Conservation (phyloP, 2,329 filamentous ascomycete species). For the Fusarium subglutinans region DNA sequence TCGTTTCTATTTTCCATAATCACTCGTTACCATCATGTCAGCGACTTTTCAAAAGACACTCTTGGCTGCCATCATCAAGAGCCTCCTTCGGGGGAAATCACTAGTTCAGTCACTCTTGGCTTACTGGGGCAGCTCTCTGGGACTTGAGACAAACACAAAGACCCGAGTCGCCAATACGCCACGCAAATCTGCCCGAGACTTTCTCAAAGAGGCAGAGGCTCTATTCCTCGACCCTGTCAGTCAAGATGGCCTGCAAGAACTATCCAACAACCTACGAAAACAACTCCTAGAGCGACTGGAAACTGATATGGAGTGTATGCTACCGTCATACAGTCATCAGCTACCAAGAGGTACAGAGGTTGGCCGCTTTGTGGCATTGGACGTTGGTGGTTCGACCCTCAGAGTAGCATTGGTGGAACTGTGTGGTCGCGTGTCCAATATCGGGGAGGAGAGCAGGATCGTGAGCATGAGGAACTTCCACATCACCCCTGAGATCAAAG, state of each 20-base stretch:
- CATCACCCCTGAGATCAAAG: slow-evolving; percentile 65
- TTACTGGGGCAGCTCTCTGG: slow-evolving; percentile 60
- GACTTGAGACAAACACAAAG: slow-evolving; percentile 44
- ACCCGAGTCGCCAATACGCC: slow-evolving; percentile 29
- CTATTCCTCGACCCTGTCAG: slow-evolving; percentile 60
- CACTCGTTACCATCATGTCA: slow-evolving; percentile 66
- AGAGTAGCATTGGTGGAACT: slow-evolving; percentile 72
- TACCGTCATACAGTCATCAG: slow-evolving; percentile 72
- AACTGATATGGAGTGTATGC: slow-evolving; percentile 66
- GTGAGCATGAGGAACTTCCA: slow-evolving; percentile 64
- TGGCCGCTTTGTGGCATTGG: slow-evolving; percentile 69
- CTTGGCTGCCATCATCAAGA: slow-evolving; percentile 64
- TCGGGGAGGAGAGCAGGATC: slow-evolving; percentile 59
- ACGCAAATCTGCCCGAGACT: slow-evolving; percentile 55
- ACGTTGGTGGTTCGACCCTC: slow-evolving; percentile 76
- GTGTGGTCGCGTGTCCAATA: slow-evolving; percentile 53
- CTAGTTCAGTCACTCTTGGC: slow-evolving; percentile 66
- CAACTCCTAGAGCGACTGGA: slow-evolving; percentile 65
- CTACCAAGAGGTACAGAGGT: slow-evolving; percentile 68
- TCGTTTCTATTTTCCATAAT: slow-evolving; percentile 44
- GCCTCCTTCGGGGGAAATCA: slow-evolving; percentile 67
- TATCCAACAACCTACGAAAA: slow-evolving; percentile 61
- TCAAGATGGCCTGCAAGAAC: slow-evolving; percentile 54
- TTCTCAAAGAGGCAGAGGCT: slow-evolving; percentile 65
- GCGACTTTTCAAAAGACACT: slow-evolving; percentile 62